A percentile compares a stretch with the other conserved stretches of the same genome.
Conservation (phyloP, 2,329 filamentous ascomycete species). For the Fusarium solani-melongenae region DNA sequence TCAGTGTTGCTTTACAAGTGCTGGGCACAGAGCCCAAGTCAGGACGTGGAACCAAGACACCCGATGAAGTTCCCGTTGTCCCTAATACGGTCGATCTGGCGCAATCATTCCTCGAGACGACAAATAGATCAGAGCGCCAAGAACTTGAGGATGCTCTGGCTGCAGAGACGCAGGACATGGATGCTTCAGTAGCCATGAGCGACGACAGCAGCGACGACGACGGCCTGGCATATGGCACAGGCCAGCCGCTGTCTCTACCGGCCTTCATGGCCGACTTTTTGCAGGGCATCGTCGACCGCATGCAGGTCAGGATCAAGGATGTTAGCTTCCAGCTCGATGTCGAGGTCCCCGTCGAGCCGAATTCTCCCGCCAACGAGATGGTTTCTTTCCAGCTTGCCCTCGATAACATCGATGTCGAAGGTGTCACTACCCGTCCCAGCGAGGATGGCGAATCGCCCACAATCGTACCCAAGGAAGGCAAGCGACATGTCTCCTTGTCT, state of each 20-base stretch:
- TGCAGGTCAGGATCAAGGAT: constrained; percentile 73
- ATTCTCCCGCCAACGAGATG: constrained; percentile 59
- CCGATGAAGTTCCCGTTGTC: constrained; percentile 54
- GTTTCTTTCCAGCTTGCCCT: constrained; percentile 74
- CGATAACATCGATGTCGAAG: constrained; percentile 73
- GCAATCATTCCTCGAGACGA: constrained; percentile 80
- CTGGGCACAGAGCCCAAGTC: constrained; percentile 47
- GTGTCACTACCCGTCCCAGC: constrained; percentile 62
- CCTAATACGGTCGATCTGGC: constrained; percentile 80
- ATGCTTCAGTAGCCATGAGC: constrained; percentile 69
- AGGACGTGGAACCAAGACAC: constrained; percentile 53
- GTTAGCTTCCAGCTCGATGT: constrained; percentile 75
- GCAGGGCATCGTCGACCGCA: constrained; percentile 78
- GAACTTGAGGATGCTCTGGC: constrained; percentile 76
- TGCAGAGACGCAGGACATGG: constrained; percentile 70
- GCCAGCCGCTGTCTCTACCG: constrained; percentile 75
- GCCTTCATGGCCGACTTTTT: constrained; percentile 77
- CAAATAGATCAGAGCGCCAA: constrained; percentile 72
- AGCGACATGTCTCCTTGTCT: constrained; percentile 72
- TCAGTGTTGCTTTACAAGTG: constrained; percentile 76
- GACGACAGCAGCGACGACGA: constrained; percentile 74
- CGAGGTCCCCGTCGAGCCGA: constrained; percentile 63
- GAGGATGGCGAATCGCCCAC: constrained; percentile 47
- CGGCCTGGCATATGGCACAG: constrained; percentile 72
- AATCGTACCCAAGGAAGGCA: constrained; percentile 68